phyloP scores from a whole-genome alignment of 495 filamentous ascomycete species.

The Trichoderma reesei region DNA sequence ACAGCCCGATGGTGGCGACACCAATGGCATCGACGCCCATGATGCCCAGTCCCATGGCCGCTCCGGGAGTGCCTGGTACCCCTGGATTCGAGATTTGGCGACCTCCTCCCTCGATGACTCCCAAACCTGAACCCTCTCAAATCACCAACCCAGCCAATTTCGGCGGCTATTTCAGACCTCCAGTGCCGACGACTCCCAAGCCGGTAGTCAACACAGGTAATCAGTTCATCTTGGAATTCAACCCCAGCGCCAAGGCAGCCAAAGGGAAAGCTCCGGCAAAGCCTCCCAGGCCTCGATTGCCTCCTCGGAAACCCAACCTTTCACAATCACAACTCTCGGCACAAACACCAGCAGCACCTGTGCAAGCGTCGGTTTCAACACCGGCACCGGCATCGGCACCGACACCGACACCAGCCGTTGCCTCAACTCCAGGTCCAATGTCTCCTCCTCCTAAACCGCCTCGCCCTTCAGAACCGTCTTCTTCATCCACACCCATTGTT shows the following conservation, averaged over 20 bases:
- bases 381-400: not conserved
- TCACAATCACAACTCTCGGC: not conserved
- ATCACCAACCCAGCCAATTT: not conserved
- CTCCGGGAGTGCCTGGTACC: not conserved
- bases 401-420: not conserved
- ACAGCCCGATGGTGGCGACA: not conserved
- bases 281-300: slow-evolving; percentile 8
- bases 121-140: not conserved
- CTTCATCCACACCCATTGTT: not conserved
- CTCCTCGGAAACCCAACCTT: not conserved
- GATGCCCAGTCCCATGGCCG: no score
- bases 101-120: not conserved
- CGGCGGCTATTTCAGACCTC: slow-evolving; percentile 11
- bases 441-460: slow-evolving; percentile 6
- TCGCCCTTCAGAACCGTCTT: not conserved
- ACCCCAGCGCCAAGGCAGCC: slow-evolving; percentile 5
- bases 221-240: slow-evolving; percentile 10
- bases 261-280: slow-evolving; percentile 8
- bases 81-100: slow-evolving; percentile 10
- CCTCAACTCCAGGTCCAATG: not conserved
- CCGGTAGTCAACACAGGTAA: slow-evolving; percentile 1
- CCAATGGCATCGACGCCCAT: slow-evolving; percentile 7
- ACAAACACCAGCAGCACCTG: not conserved
- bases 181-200: slow-evolving; percentile 8
- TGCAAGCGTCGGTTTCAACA: not conserved